phyloP scores from a whole-genome alignment of 2,329 filamentous ascomycete genomes.

The Chalara sp. region DNA sequence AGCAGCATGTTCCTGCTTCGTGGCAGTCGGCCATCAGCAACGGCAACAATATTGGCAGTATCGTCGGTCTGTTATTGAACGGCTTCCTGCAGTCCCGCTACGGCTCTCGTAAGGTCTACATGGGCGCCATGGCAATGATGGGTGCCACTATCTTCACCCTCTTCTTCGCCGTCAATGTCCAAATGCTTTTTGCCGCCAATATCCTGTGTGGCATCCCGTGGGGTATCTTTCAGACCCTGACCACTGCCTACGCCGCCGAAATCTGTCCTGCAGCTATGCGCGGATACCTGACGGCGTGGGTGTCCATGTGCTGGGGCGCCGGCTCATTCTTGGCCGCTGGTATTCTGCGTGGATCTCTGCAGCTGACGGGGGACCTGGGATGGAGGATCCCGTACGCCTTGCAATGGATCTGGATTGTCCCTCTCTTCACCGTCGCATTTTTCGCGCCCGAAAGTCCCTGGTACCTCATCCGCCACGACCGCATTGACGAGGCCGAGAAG shows the following conservation, averaged over 20 bases:
- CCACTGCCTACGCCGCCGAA: conserved; percentile 29
- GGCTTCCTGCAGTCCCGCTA: conserved; percentile 34
- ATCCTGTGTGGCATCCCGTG: conserved; percentile 41
- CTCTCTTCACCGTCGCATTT: conserved; percentile 35
- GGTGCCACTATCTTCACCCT: conserved; percentile 38
- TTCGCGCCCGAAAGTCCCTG: conserved; percentile 39
- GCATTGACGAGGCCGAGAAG: conserved; percentile 35
- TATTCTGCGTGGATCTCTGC: conserved; percentile 35
- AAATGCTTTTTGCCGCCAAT: conserved; percentile 34
- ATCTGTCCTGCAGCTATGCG: conserved; percentile 46
- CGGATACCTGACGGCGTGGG: conserved; percentile 44
- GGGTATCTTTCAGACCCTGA: conserved; percentile 40
- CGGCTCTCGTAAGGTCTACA: conserved; percentile 38
- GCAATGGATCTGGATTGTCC: conserved; percentile 42
- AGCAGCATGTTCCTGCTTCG: conserved; percentile 29
- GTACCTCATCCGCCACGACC: conserved; percentile 38
- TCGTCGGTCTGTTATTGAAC: conserved; percentile 34
- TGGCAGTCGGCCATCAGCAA: conserved; percentile 39
- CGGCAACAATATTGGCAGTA: conserved; percentile 32
- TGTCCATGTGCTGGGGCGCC: conserved; percentile 44
- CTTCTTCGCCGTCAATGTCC: conserved; percentile 40
- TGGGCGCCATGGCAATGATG: conserved; percentile 35
- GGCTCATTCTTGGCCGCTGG: conserved; percentile 41
- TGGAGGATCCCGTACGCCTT: conserved; percentile 40
- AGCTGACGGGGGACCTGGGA: conserved; percentile 27